Evolutionary conservation across 2,329 filamentous ascomycete genomes (phyloP).

Genomic region (Colletotrichum sansevieriae): DNA sequence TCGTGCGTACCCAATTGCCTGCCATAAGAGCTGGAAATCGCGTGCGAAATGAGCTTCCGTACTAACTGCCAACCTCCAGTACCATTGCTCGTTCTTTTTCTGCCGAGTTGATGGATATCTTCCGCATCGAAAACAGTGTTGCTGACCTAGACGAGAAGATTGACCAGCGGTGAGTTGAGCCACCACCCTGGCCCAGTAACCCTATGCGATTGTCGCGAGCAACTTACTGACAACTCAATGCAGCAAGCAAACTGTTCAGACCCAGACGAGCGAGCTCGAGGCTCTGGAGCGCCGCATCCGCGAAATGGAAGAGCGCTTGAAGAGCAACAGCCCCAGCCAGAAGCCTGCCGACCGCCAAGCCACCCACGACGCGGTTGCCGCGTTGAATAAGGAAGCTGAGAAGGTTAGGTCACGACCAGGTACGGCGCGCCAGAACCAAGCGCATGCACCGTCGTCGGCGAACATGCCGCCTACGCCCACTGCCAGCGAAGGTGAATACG

Average conservation of each 20-base stretch:
- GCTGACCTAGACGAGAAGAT: constrained; percentile 81
- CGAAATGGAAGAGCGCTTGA: constrained; percentile 86
- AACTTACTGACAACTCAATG: constrained; percentile 18
- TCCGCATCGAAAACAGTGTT: constrained; percentile 85
- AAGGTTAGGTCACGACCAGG: constrained; percentile 66
- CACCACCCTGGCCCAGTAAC: neutral
- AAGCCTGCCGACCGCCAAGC: constrained; percentile 40
- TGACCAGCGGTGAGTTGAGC: constrained; percentile 79
- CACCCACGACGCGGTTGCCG: constrained; percentile 46
- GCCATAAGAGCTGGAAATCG: constrained; percentile 50
- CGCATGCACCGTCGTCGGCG: constrained; percentile 65
- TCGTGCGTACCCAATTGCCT: constrained; percentile 77
- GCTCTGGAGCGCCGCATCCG: constrained; percentile 85
- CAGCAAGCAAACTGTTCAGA: constrained; percentile 84
- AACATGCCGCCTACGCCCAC: constrained; percentile 72
- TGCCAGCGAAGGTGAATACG: constrained; percentile 73
- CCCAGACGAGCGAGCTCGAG: constrained; percentile 84
- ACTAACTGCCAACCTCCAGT: constrained; percentile 59
- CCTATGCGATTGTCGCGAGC: neutral
- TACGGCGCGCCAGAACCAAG: constrained; percentile 63
- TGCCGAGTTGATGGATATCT: constrained; percentile 86
- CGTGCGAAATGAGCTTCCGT: neutral
- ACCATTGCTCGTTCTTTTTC: constrained; percentile 92
- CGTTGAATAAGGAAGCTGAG: constrained; percentile 46
- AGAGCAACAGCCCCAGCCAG: constrained; percentile 47